Base-by-base conservation (phyloP, 2,329 filamentous ascomycete genomes). In the Trichoderma atrobrunneum region DNA sequence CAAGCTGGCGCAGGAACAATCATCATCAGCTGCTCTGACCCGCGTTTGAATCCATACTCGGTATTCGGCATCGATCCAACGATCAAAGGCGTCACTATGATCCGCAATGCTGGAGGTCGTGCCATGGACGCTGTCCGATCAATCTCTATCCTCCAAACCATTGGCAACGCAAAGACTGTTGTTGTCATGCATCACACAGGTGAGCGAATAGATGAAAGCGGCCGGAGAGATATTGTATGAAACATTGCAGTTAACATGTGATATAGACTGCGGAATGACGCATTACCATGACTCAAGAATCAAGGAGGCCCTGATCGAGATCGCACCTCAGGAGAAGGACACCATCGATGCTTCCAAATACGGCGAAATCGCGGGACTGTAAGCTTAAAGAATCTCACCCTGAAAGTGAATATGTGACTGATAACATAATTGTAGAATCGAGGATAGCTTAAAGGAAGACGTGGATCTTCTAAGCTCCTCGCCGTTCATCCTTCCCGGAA, bases 41-140 rank as follows among this genome's bases (percentile, higher is more conserved):
- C 65, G 18, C 65, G 65, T 6, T 32, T 68, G 7, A 68, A 68
- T 16, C 65, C 56, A 0, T 60, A 68, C 7, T 12, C 28, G n/a
- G 7, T 68, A 14, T 68, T 68, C 18, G 65, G 65, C 4, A 30
- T 68, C 5, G 65, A 68, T 6, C 5, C 65, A 1, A 60, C 26
- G 8, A 26, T 68, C 28, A 59, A 24, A 6, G 65, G 65, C 0
- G 16, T 68, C 39, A 68, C 54, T 2, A 68, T 68, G 65, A 3
- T 68, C n/a, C 65, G 65, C n/a, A 68, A 68, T 60, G 65, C 65
- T 24, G 65, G 65, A 32, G 65, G 65, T 0, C 65, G 65, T 60
- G 65, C 65, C n/a, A 32, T 68, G 56, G 65, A 68, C 5, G 65
- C 65, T 12, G 48, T 68, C 14, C 48, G 65, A 5, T 48, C 65